phyloP scores from a whole-genome alignment of 129 eudicot genomes.

The Sambucus nigra region DNA sequence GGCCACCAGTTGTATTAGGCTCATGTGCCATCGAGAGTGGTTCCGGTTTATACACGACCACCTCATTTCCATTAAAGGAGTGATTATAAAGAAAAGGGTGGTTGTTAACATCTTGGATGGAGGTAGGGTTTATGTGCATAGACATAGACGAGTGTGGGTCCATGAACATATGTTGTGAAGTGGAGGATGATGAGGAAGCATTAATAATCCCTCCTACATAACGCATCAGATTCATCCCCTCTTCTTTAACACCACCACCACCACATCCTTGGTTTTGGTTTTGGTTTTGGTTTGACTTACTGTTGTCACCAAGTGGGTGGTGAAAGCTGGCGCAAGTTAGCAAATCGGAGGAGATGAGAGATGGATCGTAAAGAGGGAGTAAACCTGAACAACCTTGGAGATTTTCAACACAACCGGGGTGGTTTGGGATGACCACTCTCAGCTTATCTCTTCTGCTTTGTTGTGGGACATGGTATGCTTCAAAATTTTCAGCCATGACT shows the following conservation, averaged over 20 bases:
- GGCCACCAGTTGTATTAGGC: slow-evolving; percentile 5
- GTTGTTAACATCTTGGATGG: slow-evolving; percentile 19
- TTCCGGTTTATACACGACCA: slow-evolving; percentile 23
- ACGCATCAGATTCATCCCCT: too few species aligned
- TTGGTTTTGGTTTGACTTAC: background rate
- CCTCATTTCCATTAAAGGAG: slow-evolving; percentile 17
- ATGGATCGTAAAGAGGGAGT: slow-evolving; percentile 36
- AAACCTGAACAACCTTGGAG: slow-evolving; percentile 17
- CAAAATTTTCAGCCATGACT: slow-evolving; percentile 55
- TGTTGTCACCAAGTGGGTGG: too few species aligned
- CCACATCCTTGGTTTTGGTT: too few species aligned
- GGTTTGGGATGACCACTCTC: slow-evolving; percentile 17
- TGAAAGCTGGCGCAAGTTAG: slow-evolving; percentile 10
- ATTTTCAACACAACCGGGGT: slow-evolving; percentile 8
- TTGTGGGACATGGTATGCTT: slow-evolving; percentile 58
- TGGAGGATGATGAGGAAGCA: too few species aligned
- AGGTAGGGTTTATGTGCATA: slow-evolving; percentile 24
- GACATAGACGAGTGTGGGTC: too few species aligned
- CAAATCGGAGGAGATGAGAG: slow-evolving; percentile 22
- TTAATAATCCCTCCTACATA: too few species aligned
- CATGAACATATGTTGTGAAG: too few species aligned
- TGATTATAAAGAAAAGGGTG: slow-evolving; percentile 20
- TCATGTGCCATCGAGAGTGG: background rate
- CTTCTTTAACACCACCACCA: slow-evolving; percentile 17
- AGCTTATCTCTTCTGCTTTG: slow-evolving; percentile 71